Percentiles rank a stretch among this genome's conserved stretches.
These are phyloP conservation scores for Pleurotus cornucopiae DNA, from an alignment of 768 basidiomycete species.

Conservation along the genomic window DNA sequence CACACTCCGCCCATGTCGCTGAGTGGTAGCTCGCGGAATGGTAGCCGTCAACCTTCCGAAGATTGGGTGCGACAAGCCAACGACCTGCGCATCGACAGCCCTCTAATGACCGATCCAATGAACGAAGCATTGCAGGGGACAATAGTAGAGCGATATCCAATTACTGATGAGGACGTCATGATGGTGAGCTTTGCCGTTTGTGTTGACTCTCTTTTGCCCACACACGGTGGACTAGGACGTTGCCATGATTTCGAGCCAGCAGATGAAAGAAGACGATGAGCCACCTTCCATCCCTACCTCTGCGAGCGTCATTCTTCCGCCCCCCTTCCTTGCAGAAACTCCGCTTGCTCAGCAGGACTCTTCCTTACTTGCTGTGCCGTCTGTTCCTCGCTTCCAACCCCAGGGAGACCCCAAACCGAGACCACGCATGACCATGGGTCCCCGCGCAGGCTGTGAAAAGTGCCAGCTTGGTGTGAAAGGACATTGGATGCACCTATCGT, in stretches of 20 bases:
- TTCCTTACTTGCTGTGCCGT: not conserved
- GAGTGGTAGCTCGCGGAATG: conserved; percentile 21
- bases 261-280: not conserved
- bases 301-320: not conserved
- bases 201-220: not conserved
- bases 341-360: too few relatives aligned
- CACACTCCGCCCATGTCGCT: not conserved
- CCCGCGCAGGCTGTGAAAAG: conserved; percentile 63
- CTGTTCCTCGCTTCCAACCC: conserved; percentile 12
- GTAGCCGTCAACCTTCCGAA: conserved; percentile 46
- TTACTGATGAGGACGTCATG: not conserved
- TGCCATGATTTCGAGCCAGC: not conserved
- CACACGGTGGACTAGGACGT: not conserved
- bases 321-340: too few relatives aligned
- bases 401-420: conserved; percentile 20
- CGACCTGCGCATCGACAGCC: conserved; percentile 61
- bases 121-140: not conserved
- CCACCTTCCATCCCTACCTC: conserved; percentile 17
- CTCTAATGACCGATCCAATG: conserved; percentile 23
- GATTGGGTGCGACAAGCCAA: conserved; percentile 76
- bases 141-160: not conserved
- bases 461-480: conserved; percentile 64
- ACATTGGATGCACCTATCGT: conserved; percentile 69
- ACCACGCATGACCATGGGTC: conserved; percentile 66
- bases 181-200: conserved; percentile 1